Evolutionary conservation across 2,329 filamentous ascomycete species (phyloP), one percentile per base, ranked within the genome.

Genomic region (Fusarium sp.): DNA sequence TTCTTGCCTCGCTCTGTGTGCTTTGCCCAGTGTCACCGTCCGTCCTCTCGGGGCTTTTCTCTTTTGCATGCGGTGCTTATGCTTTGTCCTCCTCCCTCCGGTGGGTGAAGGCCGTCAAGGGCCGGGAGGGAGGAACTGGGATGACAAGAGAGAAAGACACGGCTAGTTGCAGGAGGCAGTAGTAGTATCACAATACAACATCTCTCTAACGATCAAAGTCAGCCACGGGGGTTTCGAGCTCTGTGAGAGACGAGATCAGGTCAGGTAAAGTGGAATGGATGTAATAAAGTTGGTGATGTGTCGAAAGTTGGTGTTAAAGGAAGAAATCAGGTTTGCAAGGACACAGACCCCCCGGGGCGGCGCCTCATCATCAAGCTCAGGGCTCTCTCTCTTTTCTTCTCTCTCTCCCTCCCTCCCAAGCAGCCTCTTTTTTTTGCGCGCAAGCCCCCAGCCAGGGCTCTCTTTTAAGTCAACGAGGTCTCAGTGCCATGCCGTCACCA

Each of bases 401-500:
- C 54, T 52, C 50, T 29, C 54, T 20, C 47, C 22, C 62, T 40
- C 35, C 20, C 60, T 52, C 31, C 20, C n/a, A 59, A 58, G 58
- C 50, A 61, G 18, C 47, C 24, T 31, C 47, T 50, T 52, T 52
- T 45, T 47, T 47, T 52, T 52, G 29, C 13, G 47, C 27, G 47
- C 47, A 52, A 52, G 27, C 24, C 47, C 42, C 47, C 47, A 59
- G 62, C 47, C 61, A 62, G n/a, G 50, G 35, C 42, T 64, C 67
- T 22, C 37, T 60, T 59, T 60, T 64, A 62, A 67, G 58, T 70
- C 67, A 66, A 59, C n/a, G 61, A 71, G 62, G 60, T 67, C 58
- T 67, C 62, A 42, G 61, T 57, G 63, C 71, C 71, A 69, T 78
- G 76, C 74, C 76, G 76, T 78, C 76, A 77, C 75, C 62, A 50